A percentile compares a stretch with the other conserved stretches of the same genome.
phyloP scores from a whole-genome alignment of 352 stramenopile species.

The Globisporangium acanthophoron region DNA sequence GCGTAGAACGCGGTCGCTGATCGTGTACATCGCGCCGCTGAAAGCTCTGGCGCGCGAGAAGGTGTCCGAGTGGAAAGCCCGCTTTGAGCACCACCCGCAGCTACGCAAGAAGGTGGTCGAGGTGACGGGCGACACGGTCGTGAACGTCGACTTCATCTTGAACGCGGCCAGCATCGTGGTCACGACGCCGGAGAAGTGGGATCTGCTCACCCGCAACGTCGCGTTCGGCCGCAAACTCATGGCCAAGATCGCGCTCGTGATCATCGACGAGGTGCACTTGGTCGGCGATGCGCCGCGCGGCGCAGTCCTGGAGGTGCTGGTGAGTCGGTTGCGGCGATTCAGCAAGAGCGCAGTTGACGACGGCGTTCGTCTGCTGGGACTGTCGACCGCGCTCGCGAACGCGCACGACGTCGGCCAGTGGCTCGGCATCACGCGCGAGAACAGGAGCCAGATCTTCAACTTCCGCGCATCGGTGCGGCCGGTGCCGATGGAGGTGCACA shows the following conservation, averaged over 20 bases:
- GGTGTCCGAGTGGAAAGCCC: constrained; percentile 94
- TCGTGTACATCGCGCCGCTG: constrained; percentile 98
- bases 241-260: constrained; percentile 80
- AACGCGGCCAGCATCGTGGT: constrained; percentile 95
- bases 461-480: constrained; percentile 94
- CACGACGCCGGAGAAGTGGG: constrained; percentile 98
- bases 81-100: constrained; percentile 80
- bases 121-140: constrained; percentile 95
- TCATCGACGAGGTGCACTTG: constrained; percentile 98
- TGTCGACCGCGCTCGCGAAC: constrained; percentile 97
- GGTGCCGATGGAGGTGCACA: constrained; percentile 95
- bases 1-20: constrained; percentile 30
- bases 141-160: constrained; percentile 88
- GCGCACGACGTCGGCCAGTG: constrained; percentile 94
- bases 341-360: constrained; percentile 55
- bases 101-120: constrained; percentile 94
- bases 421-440: constrained; percentile 90
- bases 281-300: constrained; percentile 93
- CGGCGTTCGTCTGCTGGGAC: constrained; percentile 89
- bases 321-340: constrained; percentile 73
- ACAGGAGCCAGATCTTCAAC: constrained; percentile 88
- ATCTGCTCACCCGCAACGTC: constrained; percentile 94
- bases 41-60: constrained; percentile 96
- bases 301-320: constrained; percentile 90
- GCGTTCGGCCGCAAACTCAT: constrained; percentile 63